These are phyloP conservation scores for Cercospora brassicicola DNA, from an alignment of 2,329 filamentous ascomycete species.

Conservation along the genomic window DNA sequence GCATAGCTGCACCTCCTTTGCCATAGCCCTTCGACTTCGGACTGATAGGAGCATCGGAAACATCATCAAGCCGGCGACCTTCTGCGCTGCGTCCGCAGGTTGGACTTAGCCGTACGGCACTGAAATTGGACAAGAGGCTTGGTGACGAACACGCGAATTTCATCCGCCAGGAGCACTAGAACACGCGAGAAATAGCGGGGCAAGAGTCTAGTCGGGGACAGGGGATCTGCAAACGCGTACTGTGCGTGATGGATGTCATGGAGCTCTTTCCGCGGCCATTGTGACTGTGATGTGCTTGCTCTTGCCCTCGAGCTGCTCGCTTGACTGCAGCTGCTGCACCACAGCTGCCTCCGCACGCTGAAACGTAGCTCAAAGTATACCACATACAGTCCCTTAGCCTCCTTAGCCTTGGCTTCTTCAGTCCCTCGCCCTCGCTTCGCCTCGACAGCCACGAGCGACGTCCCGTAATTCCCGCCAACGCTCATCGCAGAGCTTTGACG, in stretches of 20 bases:
- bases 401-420: not conserved
- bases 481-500: not conserved
- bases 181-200: not conserved
- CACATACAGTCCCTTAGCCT: not conserved
- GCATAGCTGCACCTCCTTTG: not conserved
- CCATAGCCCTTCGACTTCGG: not conserved
- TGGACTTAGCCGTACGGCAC: not conserved
- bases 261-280: not conserved
- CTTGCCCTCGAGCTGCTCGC: not conserved
- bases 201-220: not conserved
- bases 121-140: not conserved
- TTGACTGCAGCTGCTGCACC: not conserved
- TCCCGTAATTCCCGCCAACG: not conserved
- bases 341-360: not conserved
- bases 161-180: not conserved
- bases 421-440: not conserved
- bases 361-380: slow-evolving; percentile 10
- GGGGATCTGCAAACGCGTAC: not conserved
- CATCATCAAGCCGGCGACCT: not conserved
- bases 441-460: not conserved
- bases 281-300: not conserved
- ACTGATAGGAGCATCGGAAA: not conserved
- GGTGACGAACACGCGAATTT: not conserved
- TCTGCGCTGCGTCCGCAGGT: not conserved
- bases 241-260: not conserved